A percentile compares a stretch with the other conserved stretches of the same genome.
Evolutionary conservation across 2,329 filamentous ascomycete species (phyloP).

Genomic region (Cladophialophora yegresii): DNA sequence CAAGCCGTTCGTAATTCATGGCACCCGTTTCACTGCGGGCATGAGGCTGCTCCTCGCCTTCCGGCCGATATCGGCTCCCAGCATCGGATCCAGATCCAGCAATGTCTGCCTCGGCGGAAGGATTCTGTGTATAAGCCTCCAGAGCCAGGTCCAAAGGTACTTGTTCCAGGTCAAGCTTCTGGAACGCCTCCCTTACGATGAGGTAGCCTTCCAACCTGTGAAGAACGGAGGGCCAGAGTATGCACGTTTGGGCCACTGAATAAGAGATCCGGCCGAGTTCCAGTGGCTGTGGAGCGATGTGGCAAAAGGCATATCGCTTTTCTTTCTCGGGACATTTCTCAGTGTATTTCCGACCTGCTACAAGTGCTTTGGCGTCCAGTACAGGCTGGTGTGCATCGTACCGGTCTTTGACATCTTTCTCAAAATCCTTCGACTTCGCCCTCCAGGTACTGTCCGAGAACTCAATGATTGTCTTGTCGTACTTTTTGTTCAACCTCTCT

Average conservation of each 20-base stretch:
- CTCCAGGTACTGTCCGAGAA: constrained; percentile 71
- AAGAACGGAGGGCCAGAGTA: constrained; percentile 80
- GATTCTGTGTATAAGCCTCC: constrained; percentile 91
- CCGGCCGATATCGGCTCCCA: background rate
- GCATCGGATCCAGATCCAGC: background rate
- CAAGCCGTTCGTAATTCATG: constrained; percentile 89
- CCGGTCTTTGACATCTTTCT: constrained; percentile 6
- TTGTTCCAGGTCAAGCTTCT: constrained; percentile 64
- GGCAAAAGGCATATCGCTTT: constrained; percentile 55
- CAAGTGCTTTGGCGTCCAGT: constrained; percentile 70
- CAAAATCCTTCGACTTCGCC: constrained; percentile 19
- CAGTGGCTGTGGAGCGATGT: constrained; percentile 74
- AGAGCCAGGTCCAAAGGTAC: constrained; percentile 67
- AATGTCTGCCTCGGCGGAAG: constrained; percentile 77
- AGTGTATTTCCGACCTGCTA: constrained; percentile 79
- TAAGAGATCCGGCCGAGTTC: constrained; percentile 74
- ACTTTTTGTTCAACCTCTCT: constrained; percentile 40
- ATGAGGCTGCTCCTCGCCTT: background rate
- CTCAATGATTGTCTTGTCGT: constrained; percentile 70
- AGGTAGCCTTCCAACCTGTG: constrained; percentile 79
- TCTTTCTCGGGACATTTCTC: constrained; percentile 64
- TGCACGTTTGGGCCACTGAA: constrained; percentile 69
- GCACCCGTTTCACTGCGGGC: constrained; percentile 68
- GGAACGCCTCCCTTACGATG: constrained; percentile 74
- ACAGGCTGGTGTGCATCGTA: constrained; percentile 78